A percentile compares a stretch with the other conserved stretches of the same genome.
Evolutionary conservation across 1,139 yeast species (phyloP).

Genomic region (Magnusiomyces sp.): DNA sequence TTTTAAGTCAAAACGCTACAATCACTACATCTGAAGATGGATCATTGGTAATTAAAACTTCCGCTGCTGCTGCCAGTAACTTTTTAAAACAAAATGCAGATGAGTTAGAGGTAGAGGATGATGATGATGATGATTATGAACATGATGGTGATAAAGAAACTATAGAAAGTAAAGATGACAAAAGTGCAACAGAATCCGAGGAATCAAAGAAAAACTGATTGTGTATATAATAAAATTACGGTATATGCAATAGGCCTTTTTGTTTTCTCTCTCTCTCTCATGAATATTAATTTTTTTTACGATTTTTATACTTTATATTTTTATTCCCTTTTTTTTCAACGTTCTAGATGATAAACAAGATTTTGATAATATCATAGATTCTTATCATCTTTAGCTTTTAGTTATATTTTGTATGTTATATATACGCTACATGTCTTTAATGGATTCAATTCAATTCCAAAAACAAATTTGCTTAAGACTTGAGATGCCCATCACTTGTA

Average conservation of each 20-base stretch:
- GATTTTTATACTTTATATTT: too few species aligned
- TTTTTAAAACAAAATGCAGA: neutral
- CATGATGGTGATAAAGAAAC: slow-evolving; percentile 17
- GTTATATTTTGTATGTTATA: too few species aligned
- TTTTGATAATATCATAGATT: too few species aligned
- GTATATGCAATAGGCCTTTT: too few species aligned
- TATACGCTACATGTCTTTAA: too few species aligned
- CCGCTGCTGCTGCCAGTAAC: slow-evolving; percentile 15
- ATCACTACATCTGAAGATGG: slow-evolving; percentile 13
- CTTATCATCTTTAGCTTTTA: too few species aligned
- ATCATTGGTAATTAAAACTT: slow-evolving; percentile 17
- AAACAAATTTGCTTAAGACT: neutral
- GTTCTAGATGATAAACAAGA: too few species aligned
- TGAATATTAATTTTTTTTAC: too few species aligned
- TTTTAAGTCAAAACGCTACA: slow-evolving; percentile 15
- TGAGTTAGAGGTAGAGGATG: slow-evolving; percentile 8
- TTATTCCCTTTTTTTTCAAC: too few species aligned
- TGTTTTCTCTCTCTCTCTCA: too few species aligned
- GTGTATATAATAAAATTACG: too few species aligned
- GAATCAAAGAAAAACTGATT: neutral
- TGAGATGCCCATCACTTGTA: neutral
- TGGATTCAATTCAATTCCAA: too few species aligned
- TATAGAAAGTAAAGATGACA: neutral
- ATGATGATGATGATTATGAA: slow-evolving; percentile 15
- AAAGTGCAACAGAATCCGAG: neutral